Base-by-base conservation (phyloP, 2,329 filamentous ascomycete species). In the Chrysosporium queenslandicum region DNA sequence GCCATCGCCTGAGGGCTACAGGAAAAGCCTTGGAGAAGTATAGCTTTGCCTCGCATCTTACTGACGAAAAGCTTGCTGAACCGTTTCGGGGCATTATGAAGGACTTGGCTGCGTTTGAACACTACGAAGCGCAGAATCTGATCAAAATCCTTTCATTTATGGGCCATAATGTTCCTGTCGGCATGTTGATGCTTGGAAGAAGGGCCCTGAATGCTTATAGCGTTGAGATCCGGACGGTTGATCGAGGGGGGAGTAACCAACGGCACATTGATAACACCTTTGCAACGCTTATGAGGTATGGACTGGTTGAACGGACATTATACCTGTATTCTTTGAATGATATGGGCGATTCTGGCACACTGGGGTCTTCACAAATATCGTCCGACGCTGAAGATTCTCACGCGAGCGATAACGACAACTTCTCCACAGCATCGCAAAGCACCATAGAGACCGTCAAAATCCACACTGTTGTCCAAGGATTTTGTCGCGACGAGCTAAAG, bases 141-240 rank as follows among this genome's bases (percentile, higher is more conserved):
- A 79, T 86, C 56, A 78, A 78, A 20, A 66, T 86, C 11, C 65
- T 86, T 12, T 78, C 78, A 1, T 86, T 85, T 59, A 80, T 83
- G 50, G 78, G 79, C 37, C 79, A 81, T 52, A 75, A 81, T 52
- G 72, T 85, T 4, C 83, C 83, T 0, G 79, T 86, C 20, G 81
- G 82, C 52, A 78, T 87, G 72, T 68, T 86, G 11, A 70, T 69
- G 27, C 68, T 84, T 14, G 82, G 81, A 64, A 53, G 59, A 14
- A 64, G 59, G 46, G 59, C 57, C 20, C 60, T 68, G n/a, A 39
- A 48, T 39, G 60, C 59, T 16, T 55, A 54, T 40, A 58, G 58
- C 14, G 52, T 62, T 29, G 59, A 63, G 34, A 63, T 65, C 23
- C 58, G 63, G 45, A 60, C 63, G 12, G 54, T 55, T 23, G 60